Evolutionary conservation across 257 asterid genomes (phyloP).

Genomic region (Penstemon davidsonii): DNA sequence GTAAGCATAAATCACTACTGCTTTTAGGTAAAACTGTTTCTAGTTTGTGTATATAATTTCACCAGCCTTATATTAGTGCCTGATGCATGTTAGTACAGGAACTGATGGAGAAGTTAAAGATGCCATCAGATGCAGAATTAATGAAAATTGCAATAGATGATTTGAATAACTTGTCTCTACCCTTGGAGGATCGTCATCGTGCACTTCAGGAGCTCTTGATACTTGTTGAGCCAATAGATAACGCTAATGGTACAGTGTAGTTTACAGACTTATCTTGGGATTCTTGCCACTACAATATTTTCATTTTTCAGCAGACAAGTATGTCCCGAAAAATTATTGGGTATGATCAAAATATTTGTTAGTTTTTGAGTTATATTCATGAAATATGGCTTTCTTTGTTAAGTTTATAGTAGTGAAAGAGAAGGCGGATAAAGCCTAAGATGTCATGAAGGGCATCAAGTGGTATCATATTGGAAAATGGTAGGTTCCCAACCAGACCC

Average conservation of each 20-base stretch:
- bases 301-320: slow-evolving; percentile 5
- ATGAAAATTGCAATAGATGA: slow-evolving; percentile 79
- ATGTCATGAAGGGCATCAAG: not conserved
- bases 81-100: slow-evolving; percentile 45
- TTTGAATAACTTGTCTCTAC: slow-evolving; percentile 57
- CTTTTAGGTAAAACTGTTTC: not conserved
- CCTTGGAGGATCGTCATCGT: slow-evolving; percentile 67
- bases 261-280: slow-evolving; percentile 14
- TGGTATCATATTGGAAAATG: not conserved
- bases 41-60: not conserved
- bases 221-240: slow-evolving; percentile 88
- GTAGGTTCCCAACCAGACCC: too few relatives aligned
- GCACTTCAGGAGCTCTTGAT: slow-evolving; percentile 83
- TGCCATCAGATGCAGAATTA: slow-evolving; percentile 82
- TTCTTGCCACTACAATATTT: not conserved
- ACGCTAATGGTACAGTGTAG: slow-evolving; percentile 65
- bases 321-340: not conserved
- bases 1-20: slow-evolving; percentile 1
- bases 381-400: slow-evolving; percentile 13
- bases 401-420: slow-evolving; percentile 13
- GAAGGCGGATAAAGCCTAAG: slow-evolving; percentile 2
- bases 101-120: slow-evolving; percentile 65
- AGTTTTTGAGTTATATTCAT: not conserved
- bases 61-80: slow-evolving; percentile 23
- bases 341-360: slow-evolving; percentile 12